phyloP scores from a whole-genome alignment of 345 rosid genomes.

The Erucastrum elatum region DNA sequence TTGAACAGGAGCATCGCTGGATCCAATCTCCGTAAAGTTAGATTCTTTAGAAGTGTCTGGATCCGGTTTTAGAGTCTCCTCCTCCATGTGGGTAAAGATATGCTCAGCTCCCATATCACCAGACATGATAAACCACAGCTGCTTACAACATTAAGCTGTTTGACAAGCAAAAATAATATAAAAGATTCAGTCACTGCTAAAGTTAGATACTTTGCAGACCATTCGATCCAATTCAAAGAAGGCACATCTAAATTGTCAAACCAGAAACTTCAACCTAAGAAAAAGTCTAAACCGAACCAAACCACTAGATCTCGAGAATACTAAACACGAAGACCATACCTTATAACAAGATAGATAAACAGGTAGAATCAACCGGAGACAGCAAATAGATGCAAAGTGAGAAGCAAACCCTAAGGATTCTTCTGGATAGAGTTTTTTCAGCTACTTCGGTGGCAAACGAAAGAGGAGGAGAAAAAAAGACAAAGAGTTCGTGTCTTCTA shows the following conservation, averaged over 20 bases:
- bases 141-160: conserved; percentile 28
- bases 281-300: conserved; percentile 10
- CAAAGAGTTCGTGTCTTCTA: not conserved
- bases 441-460: conserved; percentile 12
- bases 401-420: conserved; percentile 16
- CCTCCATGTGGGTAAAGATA: conserved; percentile 11
- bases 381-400: not conserved
- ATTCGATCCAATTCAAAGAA: not conserved
- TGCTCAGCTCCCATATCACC: conserved; percentile 23
- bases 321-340: not conserved
- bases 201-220: not conserved
- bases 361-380: not conserved
- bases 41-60: conserved; percentile 13
- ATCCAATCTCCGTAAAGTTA: not conserved
- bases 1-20: not conserved
- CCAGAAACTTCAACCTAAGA: not conserved
- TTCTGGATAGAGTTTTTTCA: conserved; percentile 3
- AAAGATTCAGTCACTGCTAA: not conserved
- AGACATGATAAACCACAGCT: conserved; percentile 25
- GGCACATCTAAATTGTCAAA: not conserved
- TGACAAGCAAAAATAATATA: not conserved
- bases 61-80: not conserved
- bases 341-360: not conserved
- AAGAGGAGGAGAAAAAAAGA: not conserved
- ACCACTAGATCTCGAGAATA: not conserved